Evolutionary conservation across 495 filamentous ascomycete genomes (phyloP), one percentile per base, ranked within the genome.

Genomic region (Aspergillus carlsbadensis): DNA sequence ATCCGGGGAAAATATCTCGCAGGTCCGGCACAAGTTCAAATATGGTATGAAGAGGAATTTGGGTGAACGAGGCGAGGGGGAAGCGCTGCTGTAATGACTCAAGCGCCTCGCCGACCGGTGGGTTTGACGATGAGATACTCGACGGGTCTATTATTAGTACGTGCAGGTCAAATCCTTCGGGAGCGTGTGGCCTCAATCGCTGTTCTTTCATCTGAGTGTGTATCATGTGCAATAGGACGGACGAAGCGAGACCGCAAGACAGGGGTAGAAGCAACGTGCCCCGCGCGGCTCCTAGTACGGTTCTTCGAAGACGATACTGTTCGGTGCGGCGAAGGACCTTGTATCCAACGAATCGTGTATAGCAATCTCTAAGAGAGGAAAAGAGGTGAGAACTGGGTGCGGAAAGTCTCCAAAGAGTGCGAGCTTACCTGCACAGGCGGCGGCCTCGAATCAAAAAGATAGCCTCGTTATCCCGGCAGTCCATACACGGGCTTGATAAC

Each of bases 301-400:
- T 70, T 57, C 59, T 68, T 62, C 59, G 64, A 45, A 61, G 74
- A 67, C 63, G 78, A 69, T 84, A 87, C 41, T 73, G 76, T 64
- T 89, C 88, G 76, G 93, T 87, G 37, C 90, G 88, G 62, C 90
- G 91, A 59, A 89, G 70, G 58, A 85, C 81, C 65, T 97, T 97
- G 51, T 81, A 84, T 24, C 78, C 70, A 50, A 92, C 78, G 69
- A 91, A 96, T 63, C 79, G 80, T 47, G 78, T 66, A 70, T 94
- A 96, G 70, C 93, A 98, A 35, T 81, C 70, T 39, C 90, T 93
- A 55, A 22, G 44, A 20, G 5, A 54, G 31, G 33, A 45, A 41
- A 45, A 41, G 13, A 34, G 17, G 18, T 29, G 26, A 40, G 67
- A 53, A 63, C 60, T 57, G 44, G 42, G 26, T 20, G 33, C 35